Base-by-base conservation (phyloP, 768 basidiomycete genomes). In the Glaciozyma antarctica region DNA sequence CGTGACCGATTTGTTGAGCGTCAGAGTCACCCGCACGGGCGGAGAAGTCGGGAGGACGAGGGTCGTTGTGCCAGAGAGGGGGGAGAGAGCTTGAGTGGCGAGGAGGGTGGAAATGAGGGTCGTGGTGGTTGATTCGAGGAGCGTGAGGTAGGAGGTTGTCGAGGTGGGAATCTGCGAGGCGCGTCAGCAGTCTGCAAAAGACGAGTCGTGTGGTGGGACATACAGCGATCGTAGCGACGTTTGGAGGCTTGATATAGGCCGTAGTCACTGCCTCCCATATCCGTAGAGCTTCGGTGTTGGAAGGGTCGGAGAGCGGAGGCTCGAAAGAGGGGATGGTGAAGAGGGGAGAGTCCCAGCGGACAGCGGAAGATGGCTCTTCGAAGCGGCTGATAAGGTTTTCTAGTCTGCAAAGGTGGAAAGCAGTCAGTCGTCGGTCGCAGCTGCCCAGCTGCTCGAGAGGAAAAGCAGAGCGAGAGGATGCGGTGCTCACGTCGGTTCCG, bases 301-400 rank as follows among this genome's bases (percentile, higher is more conserved):
- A 62, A 0, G 41, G 4, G 0, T 54, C 57, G 17, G 64, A 56
- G 56, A 72, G 64, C 2, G 67, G 44, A 34, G 80, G 79, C 21
- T 83, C 79, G 65, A 91, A 90, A 34, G 82, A 81, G 83, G 85
- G 78, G 1, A 95, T 78, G 2, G 88, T 90, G 75, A 95, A 88
- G 49, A 98, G 81, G 0, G 95, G 94, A 0, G 94, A 88, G 76
- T 99, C 94, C 94, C 94, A 99, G 57, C 94, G 84, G n/a, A 89
- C 93, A 87, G 93, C 93, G 6, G 92, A 93, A 0, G 90, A 92
- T 0, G 95, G 95, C 73, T 98, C 95, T 78, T 99, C 95, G 72
- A 85, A 98, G 58, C 94, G 82, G 73, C 86, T 69, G 44, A 98
- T 77, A 5, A 99, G 82, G 75, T 90, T 92, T 54, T 90, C 88